Conservation (phyloP, 768 basidiomycete species). For the Boletellus emodensis region DNA sequence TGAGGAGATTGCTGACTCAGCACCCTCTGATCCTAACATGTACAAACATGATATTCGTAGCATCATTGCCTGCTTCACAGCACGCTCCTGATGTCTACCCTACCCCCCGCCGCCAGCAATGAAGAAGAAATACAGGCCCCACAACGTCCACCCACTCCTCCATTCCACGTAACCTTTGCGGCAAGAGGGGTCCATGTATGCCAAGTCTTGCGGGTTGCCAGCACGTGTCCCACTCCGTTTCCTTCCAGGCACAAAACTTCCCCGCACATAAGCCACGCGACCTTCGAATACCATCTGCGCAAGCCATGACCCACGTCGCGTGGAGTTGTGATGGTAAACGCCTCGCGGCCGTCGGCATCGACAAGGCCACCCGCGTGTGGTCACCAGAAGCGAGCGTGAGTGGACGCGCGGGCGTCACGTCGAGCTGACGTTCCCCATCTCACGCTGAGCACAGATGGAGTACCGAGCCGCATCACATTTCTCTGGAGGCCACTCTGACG, state of each 20-base stretch:
- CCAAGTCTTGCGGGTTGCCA: conserved; percentile 5
- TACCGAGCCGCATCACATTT: conserved; percentile 59
- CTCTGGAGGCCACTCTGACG: conserved; percentile 70
- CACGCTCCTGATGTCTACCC: conserved; percentile 20
- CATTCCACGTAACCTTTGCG: conserved; percentile 65
- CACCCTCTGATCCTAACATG: conserved; percentile 21
- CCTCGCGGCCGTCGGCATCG: conserved; percentile 76
- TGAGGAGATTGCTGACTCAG: not conserved
- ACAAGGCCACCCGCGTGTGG: conserved; percentile 77
- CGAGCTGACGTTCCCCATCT: not conserved
- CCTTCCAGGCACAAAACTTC: conserved; percentile 65
- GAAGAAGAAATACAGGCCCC: conserved; percentile 57
- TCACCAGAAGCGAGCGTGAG: conserved; percentile 72
- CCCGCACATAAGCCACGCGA: conserved; percentile 79
- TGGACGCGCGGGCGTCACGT: conserved; percentile 1
- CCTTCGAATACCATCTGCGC: conserved; percentile 58
- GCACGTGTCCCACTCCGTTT: conserved; percentile 12
- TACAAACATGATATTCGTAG: conserved; percentile 14
- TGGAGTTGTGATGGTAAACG: conserved; percentile 86
- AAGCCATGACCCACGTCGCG: conserved; percentile 69
- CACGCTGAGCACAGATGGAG: conserved; percentile 53
- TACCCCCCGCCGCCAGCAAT: conserved; percentile 27
- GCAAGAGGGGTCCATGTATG: conserved; percentile 71
- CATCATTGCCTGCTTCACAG: not conserved
- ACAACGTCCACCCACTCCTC: conserved; percentile 66